Conservation (phyloP, 768 basidiomycete genomes). For the Dacryopinax spathularia region DNA sequence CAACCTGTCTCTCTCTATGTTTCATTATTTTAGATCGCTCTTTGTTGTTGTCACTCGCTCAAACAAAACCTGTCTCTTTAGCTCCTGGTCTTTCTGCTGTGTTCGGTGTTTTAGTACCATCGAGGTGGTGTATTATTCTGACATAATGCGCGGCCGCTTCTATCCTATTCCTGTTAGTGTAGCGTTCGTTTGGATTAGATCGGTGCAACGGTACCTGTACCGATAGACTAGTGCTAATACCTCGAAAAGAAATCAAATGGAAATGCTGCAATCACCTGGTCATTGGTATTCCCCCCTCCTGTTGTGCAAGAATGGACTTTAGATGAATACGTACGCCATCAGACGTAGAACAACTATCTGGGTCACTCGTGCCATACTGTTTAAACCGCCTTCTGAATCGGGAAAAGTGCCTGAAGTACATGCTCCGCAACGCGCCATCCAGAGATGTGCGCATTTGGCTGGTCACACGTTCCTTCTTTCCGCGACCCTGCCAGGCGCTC, state of each 20-base stretch:
- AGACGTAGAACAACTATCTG: no score
- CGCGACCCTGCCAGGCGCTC: neutral
- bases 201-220: conserved; percentile 1
- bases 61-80: neutral
- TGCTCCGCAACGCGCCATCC: no score
- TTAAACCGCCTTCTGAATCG: no score
- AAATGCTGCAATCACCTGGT: neutral
- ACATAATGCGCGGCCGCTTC: neutral
- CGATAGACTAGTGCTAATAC: conserved; percentile 5
- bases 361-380: no score
- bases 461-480: neutral
- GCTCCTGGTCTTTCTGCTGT: neutral
- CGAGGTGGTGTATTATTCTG: neutral
- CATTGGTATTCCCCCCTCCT: no score
- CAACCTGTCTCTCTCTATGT: neutral
- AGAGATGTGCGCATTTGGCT: no score
- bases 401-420: no score
- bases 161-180: neutral
- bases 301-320: no score
- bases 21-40: neutral
- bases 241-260: neutral
- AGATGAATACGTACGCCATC: no score
- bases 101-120: neutral
- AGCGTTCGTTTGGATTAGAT: conserved; percentile 1
- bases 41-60: neutral